Percentiles rank a stretch among this genome's conserved stretches.
phyloP scores from a whole-genome alignment of 257 asterid species.

The Verbascum thapsus region DNA sequence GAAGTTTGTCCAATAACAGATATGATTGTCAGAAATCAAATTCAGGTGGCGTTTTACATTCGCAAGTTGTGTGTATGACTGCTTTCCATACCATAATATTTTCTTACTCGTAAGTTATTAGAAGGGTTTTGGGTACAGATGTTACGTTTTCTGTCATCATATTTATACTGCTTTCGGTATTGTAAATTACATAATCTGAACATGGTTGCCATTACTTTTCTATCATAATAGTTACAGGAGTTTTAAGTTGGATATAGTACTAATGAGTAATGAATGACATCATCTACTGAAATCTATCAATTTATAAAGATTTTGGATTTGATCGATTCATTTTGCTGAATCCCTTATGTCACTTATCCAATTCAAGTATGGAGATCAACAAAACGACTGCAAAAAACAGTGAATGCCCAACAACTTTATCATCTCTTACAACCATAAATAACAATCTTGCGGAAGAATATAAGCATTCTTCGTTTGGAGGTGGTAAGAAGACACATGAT shows the following conservation, averaged over 20 bases:
- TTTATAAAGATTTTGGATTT: too few relatives aligned
- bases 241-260: neutral
- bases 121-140: too few relatives aligned
- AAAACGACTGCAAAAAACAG: slow-evolving; percentile 43
- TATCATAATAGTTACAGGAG: neutral
- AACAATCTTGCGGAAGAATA: slow-evolving; percentile 31
- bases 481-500: slow-evolving; percentile 39
- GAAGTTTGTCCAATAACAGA: slow-evolving; percentile 10
- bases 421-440: too few relatives aligned
- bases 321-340: slow-evolving; percentile 37
- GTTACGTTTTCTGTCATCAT: too few relatives aligned
- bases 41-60: slow-evolving; percentile 15
- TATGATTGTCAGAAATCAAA: slow-evolving; percentile 9
- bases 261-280: neutral
- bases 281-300: too few relatives aligned
- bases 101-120: slow-evolving; percentile 1
- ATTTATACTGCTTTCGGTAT: too few relatives aligned
- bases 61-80: neutral
- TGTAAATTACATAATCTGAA: neutral
- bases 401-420: too few relatives aligned
- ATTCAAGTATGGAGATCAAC: slow-evolving; percentile 41
- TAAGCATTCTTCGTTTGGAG: slow-evolving; percentile 41
- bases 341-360: slow-evolving; percentile 39
- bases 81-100: neutral
- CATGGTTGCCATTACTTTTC: neutral